phyloP scores from a whole-genome alignment of 2,329 filamentous ascomycete genomes.

The Trichoderma harzianum region DNA sequence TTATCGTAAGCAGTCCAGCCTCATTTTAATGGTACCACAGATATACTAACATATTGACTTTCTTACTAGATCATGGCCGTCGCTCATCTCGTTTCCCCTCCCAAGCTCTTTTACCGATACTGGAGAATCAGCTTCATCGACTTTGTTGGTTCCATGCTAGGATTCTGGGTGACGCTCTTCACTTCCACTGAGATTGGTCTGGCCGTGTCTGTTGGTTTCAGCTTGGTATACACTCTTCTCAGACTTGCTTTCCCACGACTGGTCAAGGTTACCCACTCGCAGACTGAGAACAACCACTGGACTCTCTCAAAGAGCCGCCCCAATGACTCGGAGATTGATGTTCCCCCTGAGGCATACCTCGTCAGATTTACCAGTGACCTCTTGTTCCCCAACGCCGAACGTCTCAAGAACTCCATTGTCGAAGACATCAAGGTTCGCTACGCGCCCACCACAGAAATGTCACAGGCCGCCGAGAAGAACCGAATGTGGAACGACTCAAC shows the following conservation, averaged over 20 bases:
- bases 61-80: conserved; percentile 54
- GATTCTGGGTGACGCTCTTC: conserved; percentile 63
- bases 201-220: conserved; percentile 58
- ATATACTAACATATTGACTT: background rate
- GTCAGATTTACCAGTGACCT: conserved; percentile 56
- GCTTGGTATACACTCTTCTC: conserved; percentile 57
- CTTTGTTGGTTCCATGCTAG: conserved; percentile 60
- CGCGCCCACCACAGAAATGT: conserved; percentile 41
- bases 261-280: conserved; percentile 30
- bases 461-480: conserved; percentile 37
- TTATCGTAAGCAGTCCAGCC: conserved; percentile 47
- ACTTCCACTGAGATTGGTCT: conserved; percentile 59
- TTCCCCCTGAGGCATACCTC: conserved; percentile 50
- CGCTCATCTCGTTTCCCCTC: conserved; percentile 57
- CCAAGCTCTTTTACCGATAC: conserved; percentile 58
- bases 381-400: conserved; percentile 60
- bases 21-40: background rate
- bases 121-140: conserved; percentile 64
- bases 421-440: conserved; percentile 44
- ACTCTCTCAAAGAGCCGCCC: conserved; percentile 24
- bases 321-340: conserved; percentile 23
- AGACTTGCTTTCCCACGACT: conserved; percentile 53
- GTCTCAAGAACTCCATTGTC: conserved; percentile 46
- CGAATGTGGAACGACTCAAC: conserved; percentile 54
- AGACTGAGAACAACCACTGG: conserved; percentile 30